Percentiles rank a stretch among this genome's conserved stretches.
phyloP scores from a whole-genome alignment of 495 filamentous ascomycete genomes.

The Neurospora intermedia region DNA sequence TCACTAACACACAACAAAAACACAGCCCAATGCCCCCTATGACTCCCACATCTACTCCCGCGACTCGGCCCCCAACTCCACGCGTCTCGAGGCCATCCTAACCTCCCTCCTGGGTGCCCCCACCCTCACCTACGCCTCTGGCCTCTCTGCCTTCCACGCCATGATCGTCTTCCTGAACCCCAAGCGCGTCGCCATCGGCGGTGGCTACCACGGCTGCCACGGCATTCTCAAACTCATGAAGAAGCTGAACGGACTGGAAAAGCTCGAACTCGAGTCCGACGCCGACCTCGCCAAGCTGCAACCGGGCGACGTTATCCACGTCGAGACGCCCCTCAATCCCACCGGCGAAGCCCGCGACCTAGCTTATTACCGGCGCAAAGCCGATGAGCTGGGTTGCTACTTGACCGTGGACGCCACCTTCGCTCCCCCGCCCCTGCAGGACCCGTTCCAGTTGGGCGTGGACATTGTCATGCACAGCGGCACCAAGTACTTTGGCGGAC shows the following conservation, averaged over 20 bases:
- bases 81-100: slow-evolving; percentile 76
- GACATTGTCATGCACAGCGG: slow-evolving; percentile 85
- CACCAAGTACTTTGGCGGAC: slow-evolving; percentile 92
- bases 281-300: slow-evolving; percentile 36
- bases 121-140: slow-evolving; percentile 67
- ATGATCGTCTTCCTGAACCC: slow-evolving; percentile 69
- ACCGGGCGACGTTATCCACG: slow-evolving; percentile 73
- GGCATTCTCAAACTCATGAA: slow-evolving; percentile 62
- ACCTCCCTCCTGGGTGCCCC: slow-evolving; percentile 58
- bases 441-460: slow-evolving; percentile 70
- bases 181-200: slow-evolving; percentile 62
- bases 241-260: slow-evolving; percentile 58
- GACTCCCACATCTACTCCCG: slow-evolving; percentile 71
- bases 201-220: slow-evolving; percentile 89
- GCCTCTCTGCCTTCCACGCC: slow-evolving; percentile 79
- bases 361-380: slow-evolving; percentile 52
- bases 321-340: slow-evolving; percentile 90
- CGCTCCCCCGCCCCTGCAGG: slow-evolving; percentile 78
- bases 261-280: slow-evolving; percentile 47
- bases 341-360: slow-evolving; percentile 71
- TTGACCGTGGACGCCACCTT: slow-evolving; percentile 89
- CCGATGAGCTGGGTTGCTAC: slow-evolving; percentile 58
- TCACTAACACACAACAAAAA: not conserved
- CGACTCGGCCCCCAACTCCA: slow-evolving; percentile 58
- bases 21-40: slow-evolving; percentile 27